phyloP scores from a whole-genome alignment of 2,329 filamentous ascomycete genomes.

The Botrytis medusae region DNA sequence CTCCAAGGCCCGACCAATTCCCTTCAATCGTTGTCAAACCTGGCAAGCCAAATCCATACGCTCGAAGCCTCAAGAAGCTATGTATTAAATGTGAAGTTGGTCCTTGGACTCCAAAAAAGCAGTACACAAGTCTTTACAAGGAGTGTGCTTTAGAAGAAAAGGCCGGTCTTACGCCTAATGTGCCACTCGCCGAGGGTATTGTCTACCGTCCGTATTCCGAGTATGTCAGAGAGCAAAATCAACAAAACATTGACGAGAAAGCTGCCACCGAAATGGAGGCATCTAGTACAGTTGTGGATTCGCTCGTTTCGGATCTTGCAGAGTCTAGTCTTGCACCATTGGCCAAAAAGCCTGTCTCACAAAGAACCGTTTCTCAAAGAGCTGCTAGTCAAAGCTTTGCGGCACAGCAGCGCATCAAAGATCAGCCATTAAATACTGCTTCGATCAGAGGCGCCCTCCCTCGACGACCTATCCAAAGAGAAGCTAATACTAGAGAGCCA shows the following conservation, averaged over 20 bases:
- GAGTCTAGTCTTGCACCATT: neutral
- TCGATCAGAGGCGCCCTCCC: constrained; percentile 27
- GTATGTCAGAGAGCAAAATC: constrained; percentile 53
- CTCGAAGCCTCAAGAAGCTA: constrained; percentile 56
- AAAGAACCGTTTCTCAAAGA: constrained; percentile 29
- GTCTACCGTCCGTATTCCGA: constrained; percentile 66
- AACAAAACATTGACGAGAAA: constrained; percentile 24
- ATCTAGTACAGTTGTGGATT: constrained; percentile 14
- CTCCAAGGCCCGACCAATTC: constrained; percentile 59
- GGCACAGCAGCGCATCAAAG: constrained; percentile 62
- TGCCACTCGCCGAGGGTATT: constrained; percentile 60
- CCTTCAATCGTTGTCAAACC: constrained; percentile 47
- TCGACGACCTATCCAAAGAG: constrained; percentile 26
- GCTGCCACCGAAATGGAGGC: constrained; percentile 24
- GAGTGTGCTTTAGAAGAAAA: constrained; percentile 69
- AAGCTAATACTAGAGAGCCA: constrained; percentile 11
- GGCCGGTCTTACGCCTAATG: constrained; percentile 61
- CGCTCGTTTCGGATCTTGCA: constrained; percentile 15
- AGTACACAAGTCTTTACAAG: constrained; percentile 55
- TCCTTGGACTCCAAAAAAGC: constrained; percentile 50
- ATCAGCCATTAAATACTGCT: constrained; percentile 43
- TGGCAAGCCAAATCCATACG: constrained; percentile 42
- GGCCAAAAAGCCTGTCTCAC: constrained; percentile 11
- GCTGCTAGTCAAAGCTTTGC: constrained; percentile 63
- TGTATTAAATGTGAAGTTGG: constrained; percentile 60